Evolutionary conservation across 495 filamentous ascomycete species (phyloP).

Genomic region (Neurospora tetraspora): DNA sequence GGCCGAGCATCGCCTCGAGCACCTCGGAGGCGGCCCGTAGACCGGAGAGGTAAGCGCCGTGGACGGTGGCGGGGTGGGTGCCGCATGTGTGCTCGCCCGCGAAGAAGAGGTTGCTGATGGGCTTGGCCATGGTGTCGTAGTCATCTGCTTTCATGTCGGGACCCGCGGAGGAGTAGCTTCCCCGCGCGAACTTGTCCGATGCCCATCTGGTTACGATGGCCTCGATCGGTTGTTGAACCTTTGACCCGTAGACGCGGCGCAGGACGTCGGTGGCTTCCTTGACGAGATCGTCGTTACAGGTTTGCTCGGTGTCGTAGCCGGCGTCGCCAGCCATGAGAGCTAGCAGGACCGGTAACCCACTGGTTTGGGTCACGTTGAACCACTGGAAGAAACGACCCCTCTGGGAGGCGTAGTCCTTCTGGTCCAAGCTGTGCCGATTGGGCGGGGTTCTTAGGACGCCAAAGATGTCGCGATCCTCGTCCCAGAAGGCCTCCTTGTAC

Average conservation of each 20-base stretch:
- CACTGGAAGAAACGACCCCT: slow-evolving; percentile 89
- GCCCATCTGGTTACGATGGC: slow-evolving; percentile 93
- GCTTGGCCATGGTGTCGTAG: slow-evolving; percentile 84
- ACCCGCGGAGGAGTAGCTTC: slow-evolving; percentile 90
- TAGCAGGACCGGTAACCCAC: slow-evolving; percentile 75
- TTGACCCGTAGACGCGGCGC: slow-evolving; percentile 44
- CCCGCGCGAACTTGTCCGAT: slow-evolving; percentile 76
- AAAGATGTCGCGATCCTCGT: slow-evolving; percentile 85
- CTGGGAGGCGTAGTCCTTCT: slow-evolving; percentile 42
- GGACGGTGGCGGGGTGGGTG: slow-evolving; percentile 92
- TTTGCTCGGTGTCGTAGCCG: slow-evolving; percentile 75
- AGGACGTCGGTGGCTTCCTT: slow-evolving; percentile 70
- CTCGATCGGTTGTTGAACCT: slow-evolving; percentile 63
- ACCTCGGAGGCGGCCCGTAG: slow-evolving; percentile 81
- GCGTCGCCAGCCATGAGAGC: slow-evolving; percentile 95
- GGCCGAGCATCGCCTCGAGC: slow-evolving; percentile 65
- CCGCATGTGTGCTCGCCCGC: slow-evolving; percentile 93
- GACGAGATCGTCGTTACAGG: slow-evolving; percentile 62
- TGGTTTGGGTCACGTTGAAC: slow-evolving; percentile 88
- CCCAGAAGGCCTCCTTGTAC: slow-evolving; percentile 88
- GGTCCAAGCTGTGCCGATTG: slow-evolving; percentile 41
- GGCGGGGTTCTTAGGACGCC: slow-evolving; percentile 68
- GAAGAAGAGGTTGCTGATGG: slow-evolving; percentile 84
- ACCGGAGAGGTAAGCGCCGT: slow-evolving; percentile 91
- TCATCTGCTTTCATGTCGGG: slow-evolving; percentile 71